Base-by-base conservation (phyloP, 148 eudicot species). In the Heliamphora exappendiculata region DNA sequence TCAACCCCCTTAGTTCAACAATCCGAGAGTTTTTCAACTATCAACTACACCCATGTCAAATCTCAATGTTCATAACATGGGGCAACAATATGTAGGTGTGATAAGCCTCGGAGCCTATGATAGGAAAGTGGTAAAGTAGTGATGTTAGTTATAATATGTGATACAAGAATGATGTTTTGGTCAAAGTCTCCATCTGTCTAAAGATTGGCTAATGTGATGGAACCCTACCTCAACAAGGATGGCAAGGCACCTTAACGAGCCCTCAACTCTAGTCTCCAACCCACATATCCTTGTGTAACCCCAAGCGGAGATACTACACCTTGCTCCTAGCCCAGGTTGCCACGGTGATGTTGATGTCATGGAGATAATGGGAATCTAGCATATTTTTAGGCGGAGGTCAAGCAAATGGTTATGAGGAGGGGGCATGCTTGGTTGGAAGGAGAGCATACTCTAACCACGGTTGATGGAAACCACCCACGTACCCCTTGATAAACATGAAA, bases 231-330 rank as follows among this genome's bases (percentile, higher is more conserved):
- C 67, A 62, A 62, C 67, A n/a, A n/a, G n/a, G n/a, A n/a, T n/a
- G n/a, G n/a, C n/a, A n/a, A n/a, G n/a, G n/a, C n/a, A n/a, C n/a
- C n/a, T n/a, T n/a, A n/a, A n/a, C n/a, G n/a, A n/a, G n/a, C n/a
- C n/a, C 37, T 29, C 67, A 62, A 62, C 67, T 62, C 67, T 33
- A 62, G 67, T 39, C 22, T 62, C 67, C 39, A 62, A 62, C 10
- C 7, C 39, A 62, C 1, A 7, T n/a, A n/a, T 33, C 39, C 20
- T 62, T 8, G 16, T 20, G 67, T 62, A 39, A 62, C 33, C 67
- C 33, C 39, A 8, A 33, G 6, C 7, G 33, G 39, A 62, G 39
- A 62, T 31, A 20, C 66, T 16, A 62, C 36, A n/a, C n/a, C n/a
- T n/a, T 59, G 36, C 29, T 59, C 65, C 65, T 59, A 26, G 65